Percentiles rank a stretch among this genome's conserved stretches.
Conservation (phyloP, 116 monocot species). For the Papilionanthe hybrid region DNA sequence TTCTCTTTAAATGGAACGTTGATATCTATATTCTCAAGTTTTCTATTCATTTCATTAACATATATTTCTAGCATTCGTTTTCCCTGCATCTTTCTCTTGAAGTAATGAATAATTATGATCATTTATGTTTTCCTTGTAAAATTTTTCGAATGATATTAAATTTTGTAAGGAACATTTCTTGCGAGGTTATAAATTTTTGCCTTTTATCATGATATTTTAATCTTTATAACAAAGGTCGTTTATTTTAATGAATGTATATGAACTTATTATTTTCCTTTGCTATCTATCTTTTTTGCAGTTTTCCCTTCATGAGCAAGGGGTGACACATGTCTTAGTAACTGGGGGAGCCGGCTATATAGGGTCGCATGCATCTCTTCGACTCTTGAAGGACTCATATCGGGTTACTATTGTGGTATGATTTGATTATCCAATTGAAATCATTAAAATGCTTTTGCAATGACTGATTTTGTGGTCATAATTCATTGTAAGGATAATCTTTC, state of each 20-base stretch:
- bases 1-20: not conserved
- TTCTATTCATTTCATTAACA: not conserved
- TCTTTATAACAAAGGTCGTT: not conserved
- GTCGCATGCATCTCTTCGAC: conserved; percentile 86
- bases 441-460: not conserved
- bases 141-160: not conserved
- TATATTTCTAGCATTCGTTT: not conserved
- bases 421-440: not conserved
- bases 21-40: not conserved
- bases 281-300: conserved; percentile 40
- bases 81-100: not conserved
- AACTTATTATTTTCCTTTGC: not conserved
- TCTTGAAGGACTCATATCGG: conserved; percentile 82
- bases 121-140: not conserved
- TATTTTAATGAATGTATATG: not conserved
- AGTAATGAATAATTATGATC: not conserved
- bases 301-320: conserved; percentile 72
- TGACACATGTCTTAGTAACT: conserved; percentile 86
- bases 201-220: not conserved
- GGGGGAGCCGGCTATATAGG: conserved; percentile 97
- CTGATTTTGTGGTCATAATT: conserved; percentile 3
- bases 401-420: conserved; percentile 89
- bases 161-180: not conserved
- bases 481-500: conserved; percentile 90
- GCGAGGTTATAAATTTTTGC: not conserved